Percentiles rank a stretch among this genome's conserved stretches.
phyloP scores from a whole-genome alignment of 2,329 filamentous ascomycete species.

The Nannizziopsis barbatae region DNA sequence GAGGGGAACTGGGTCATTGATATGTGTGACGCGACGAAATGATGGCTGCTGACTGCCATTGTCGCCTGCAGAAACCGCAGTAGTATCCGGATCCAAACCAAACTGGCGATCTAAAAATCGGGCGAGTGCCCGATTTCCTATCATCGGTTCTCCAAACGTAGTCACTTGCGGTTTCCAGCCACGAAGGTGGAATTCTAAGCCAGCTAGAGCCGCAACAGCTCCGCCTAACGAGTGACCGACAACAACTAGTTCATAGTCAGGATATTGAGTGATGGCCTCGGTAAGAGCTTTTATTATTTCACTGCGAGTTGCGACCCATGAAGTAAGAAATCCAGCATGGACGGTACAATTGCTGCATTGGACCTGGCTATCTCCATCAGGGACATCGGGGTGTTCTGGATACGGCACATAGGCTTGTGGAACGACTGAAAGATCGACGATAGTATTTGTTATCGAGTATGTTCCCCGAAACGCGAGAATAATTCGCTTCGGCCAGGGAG shows the following conservation, averaged over 20 bases:
- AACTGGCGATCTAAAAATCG: conserved; percentile 47
- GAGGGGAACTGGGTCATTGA: conserved; percentile 76
- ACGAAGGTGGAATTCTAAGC: conserved; percentile 64
- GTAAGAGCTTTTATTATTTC: conserved; percentile 58
- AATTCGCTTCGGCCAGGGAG: conserved; percentile 49
- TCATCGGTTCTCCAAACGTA: conserved; percentile 78
- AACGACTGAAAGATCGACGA: conserved; percentile 77
- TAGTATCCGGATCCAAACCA: conserved; percentile 12
- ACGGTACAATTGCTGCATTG: conserved; percentile 81
- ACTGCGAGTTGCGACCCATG: conserved; percentile 65
- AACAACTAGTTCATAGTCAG: conserved; percentile 61
- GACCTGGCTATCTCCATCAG: conserved; percentile 35
- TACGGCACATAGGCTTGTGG: conserved; percentile 89
- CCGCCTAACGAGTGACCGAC: conserved; percentile 89
- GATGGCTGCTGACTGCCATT: conserved; percentile 16
- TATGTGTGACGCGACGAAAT: conserved; percentile 75
- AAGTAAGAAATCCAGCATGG: conserved; percentile 76
- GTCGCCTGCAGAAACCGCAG: conserved; percentile 8
- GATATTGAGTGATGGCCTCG: conserved; percentile 49
- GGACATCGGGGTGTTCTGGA: conserved; percentile 37
- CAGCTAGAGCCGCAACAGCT: conserved; percentile 78
- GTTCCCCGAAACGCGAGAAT: conserved; percentile 87
- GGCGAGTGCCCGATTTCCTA: conserved; percentile 46
- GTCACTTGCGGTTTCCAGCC: conserved; percentile 69
- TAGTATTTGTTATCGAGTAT: conserved; percentile 83